These are phyloP conservation scores for Volvox reticuliferus DNA, from an alignment of 139 green algal genomes.

Conservation along the genomic window DNA sequence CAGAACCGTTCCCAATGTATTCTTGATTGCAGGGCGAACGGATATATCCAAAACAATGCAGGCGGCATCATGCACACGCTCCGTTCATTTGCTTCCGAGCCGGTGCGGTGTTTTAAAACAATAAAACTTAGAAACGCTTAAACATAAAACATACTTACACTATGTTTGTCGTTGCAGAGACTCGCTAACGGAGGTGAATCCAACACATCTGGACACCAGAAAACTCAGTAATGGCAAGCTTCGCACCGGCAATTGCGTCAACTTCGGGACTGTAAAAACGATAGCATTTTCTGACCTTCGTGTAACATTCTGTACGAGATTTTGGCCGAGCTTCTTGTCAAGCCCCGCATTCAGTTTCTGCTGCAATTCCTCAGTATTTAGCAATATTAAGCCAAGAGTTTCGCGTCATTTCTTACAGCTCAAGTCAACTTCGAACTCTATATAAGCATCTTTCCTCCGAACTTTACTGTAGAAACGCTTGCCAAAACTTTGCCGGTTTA, in stretches of 20 bases:
- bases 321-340: background rate
- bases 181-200: background rate
- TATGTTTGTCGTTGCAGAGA: background rate
- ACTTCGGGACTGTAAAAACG: too few relatives aligned
- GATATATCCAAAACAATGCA: constrained; percentile 28
- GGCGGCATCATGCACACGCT: background rate
- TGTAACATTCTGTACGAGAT: background rate
- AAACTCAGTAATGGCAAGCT: background rate
- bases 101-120: background rate
- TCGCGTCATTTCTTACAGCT: background rate
- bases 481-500: background rate
- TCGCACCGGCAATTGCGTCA: background rate
- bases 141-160: background rate
- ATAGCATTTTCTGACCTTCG: too few relatives aligned
- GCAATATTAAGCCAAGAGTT: too few relatives aligned
- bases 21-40: background rate
- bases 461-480: background rate
- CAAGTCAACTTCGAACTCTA: constrained; percentile 23
- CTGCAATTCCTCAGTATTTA: too few relatives aligned
- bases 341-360: background rate
- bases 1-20: too few relatives aligned
- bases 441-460: background rate
- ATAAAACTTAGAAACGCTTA: background rate
- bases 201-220: background rate
- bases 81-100: background rate